phyloP scores from a whole-genome alignment of 1,284 basidiomycete genomes.

The Ganoderma multipileum region DNA sequence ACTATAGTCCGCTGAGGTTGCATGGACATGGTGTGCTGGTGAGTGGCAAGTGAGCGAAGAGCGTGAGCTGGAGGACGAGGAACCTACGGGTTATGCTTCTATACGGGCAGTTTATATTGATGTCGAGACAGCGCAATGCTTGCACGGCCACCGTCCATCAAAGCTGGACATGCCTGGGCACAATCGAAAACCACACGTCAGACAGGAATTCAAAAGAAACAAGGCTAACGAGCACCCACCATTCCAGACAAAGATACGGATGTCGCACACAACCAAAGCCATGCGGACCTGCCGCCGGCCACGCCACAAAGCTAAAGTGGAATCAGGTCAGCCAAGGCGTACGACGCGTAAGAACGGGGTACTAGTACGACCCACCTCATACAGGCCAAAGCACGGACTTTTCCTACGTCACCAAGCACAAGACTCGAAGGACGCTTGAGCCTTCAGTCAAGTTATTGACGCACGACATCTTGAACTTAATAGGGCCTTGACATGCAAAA shows the following conservation, averaged over 20 bases:
- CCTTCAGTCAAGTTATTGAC: not conserved
- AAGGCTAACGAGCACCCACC: not conserved
- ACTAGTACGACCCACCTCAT: not conserved
- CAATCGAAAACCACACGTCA: not conserved
- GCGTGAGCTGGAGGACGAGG: not conserved
- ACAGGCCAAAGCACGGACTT: not conserved
- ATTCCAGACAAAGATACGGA: not conserved
- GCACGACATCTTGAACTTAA: not conserved
- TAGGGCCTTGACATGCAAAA: not conserved
- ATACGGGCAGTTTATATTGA: not conserved
- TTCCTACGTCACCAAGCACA: not conserved
- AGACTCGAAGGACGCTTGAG: not conserved
- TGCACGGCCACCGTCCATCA: not conserved
- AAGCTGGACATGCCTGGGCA: not conserved
- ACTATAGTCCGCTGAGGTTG: not conserved
- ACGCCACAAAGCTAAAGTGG: not conserved
- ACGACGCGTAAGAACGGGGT: not conserved
- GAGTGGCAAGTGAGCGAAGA: not conserved
- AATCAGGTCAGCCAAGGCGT: not conserved
- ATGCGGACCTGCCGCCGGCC: not conserved
- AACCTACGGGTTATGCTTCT: not conserved
- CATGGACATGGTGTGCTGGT: not conserved
- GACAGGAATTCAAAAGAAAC: not conserved
- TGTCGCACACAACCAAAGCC: not conserved
- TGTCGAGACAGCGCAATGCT: not conserved